Conservation (phyloP, 306 rosid genomes). For the apple (Malus domestica) region DNA sequence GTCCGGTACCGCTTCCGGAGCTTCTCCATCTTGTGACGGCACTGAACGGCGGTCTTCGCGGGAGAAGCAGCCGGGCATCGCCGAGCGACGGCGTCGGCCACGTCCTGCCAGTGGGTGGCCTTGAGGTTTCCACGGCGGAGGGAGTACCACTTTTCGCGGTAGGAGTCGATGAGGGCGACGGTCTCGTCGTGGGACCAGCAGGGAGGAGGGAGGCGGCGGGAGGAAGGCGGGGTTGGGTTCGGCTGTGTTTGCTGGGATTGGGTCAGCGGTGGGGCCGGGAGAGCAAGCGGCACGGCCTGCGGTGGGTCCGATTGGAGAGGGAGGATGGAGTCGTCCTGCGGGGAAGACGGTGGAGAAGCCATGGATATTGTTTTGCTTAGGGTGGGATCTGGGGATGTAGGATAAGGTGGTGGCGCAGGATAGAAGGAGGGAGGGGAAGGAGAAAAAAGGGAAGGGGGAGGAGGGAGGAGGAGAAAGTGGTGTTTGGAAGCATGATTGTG, state of each 20-base stretch:
- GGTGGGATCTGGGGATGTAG: background rate
- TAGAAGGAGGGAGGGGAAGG: background rate
- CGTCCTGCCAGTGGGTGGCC: constrained; percentile 95
- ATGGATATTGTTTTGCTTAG: background rate
- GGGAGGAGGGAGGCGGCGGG: constrained; percentile 88
- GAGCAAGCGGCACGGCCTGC: constrained; percentile 37
- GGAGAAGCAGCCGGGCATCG: constrained; percentile 65
- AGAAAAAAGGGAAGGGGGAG: background rate
- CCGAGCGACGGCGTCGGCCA: constrained; percentile 61
- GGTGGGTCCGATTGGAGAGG: constrained; percentile 24
- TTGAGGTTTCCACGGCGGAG: constrained; percentile 86
- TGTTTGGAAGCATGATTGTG: constrained; percentile 31
- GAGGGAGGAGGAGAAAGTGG: constrained; percentile 24
- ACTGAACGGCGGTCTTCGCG: constrained; percentile 84
- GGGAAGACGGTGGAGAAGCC: constrained; percentile 12
- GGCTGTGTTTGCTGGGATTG: background rate
- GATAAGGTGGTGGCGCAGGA: constrained; percentile 11
- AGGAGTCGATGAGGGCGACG: constrained; percentile 70
- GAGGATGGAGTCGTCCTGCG: constrained; percentile 39
- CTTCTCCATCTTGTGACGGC: constrained; percentile 96
- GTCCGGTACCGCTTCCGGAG: constrained; percentile 85
- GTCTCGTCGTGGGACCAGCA: constrained; percentile 95
- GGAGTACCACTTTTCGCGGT: constrained; percentile 87
- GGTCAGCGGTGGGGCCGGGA: constrained; percentile 24
- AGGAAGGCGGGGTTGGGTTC: constrained; percentile 27